Evolutionary conservation across 352 stramenopile species (phyloP), one percentile per base, ranked within the genome.

Genomic region (Thalassiosira ordinaria): DNA sequence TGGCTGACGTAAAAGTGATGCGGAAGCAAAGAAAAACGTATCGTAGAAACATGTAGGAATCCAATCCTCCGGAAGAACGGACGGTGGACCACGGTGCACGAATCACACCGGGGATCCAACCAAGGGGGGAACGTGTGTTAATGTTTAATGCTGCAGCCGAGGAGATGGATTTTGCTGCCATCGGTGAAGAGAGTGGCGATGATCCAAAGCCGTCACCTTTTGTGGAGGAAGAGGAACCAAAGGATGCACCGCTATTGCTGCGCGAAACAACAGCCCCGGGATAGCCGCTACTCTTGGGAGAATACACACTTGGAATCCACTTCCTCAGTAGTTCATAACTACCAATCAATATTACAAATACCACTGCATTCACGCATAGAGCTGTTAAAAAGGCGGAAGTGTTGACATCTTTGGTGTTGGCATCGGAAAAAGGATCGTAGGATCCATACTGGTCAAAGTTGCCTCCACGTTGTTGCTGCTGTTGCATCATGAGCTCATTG

Each of bases 11-110:
- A 8, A 78, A 74, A 22, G 78, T 86, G 39, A 89, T 84, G 2
- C 79, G 68, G 46, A 82, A 82, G 65, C 82, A 89, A 70, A 94
- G 87, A 27, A 85, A 65, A 64, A 94, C 84, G 51, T 91, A 94
- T 44, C 90, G 27, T 18, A 95, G 57, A 73, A 95, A 95, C 77
- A 95, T 93, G 67, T 95, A 95, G 8, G 80, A 89, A 74, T 95
- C 90, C 3, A 95, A 75, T 24, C 90, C 90, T 9, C 80, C 82
- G 20, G 71, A 79, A 24, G 80, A 83, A 8, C 85, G 74, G 0
- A 94, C 85, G 16, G 72, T 74, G 13, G 67, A 70, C 89, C 89
- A 94, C 0, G 85, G 83, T 3, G 91, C 79, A 44, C 67, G 62
- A 20, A 85, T 69, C 1, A 94, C 87, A 18, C 78, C 80, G 1